A percentile compares a stretch with the other conserved stretches of the same genome.
Evolutionary conservation across 2,329 filamentous ascomycete species (phyloP).

Genomic region (Fusarium brevicatenulatum): DNA sequence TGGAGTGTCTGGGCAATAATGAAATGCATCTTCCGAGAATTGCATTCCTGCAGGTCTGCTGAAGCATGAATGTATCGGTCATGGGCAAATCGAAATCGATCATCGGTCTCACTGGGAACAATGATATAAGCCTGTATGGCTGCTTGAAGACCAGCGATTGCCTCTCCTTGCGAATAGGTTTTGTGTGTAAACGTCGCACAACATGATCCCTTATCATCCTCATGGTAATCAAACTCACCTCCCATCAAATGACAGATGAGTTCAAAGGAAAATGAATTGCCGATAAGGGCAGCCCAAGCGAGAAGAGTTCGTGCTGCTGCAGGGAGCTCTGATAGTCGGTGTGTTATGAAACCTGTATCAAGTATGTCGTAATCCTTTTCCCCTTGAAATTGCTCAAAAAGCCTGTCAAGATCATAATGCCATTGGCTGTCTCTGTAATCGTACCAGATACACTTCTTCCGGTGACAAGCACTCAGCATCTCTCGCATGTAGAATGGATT

Average conservation of each 20-base stretch:
- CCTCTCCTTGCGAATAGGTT: constrained; percentile 70
- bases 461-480: constrained; percentile 87
- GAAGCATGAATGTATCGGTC: constrained; percentile 87
- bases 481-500: constrained; percentile 93
- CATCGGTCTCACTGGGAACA: constrained; percentile 83
- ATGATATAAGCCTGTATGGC: constrained; percentile 84
- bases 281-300: constrained; percentile 86
- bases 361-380: constrained; percentile 82
- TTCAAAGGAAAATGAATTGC: constrained; percentile 84
- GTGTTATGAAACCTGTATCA: constrained; percentile 83
- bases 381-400: constrained; percentile 86
- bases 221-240: constrained; percentile 73
- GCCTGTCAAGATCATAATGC: constrained; percentile 85
- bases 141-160: constrained; percentile 81
- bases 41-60: constrained; percentile 73
- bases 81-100: constrained; percentile 88
- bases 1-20: constrained; percentile 84
- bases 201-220: constrained; percentile 55
- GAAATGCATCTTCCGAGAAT: constrained; percentile 86
- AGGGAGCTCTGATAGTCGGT: constrained; percentile 80
- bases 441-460: constrained; percentile 90
- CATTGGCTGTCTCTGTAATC: constrained; percentile 85
- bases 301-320: constrained; percentile 79
- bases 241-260: constrained; percentile 80
- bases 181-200: constrained; percentile 36